Evolutionary conservation across 2,329 filamentous ascomycete species (phyloP).

Genomic region (Fusarium nematophilum): DNA sequence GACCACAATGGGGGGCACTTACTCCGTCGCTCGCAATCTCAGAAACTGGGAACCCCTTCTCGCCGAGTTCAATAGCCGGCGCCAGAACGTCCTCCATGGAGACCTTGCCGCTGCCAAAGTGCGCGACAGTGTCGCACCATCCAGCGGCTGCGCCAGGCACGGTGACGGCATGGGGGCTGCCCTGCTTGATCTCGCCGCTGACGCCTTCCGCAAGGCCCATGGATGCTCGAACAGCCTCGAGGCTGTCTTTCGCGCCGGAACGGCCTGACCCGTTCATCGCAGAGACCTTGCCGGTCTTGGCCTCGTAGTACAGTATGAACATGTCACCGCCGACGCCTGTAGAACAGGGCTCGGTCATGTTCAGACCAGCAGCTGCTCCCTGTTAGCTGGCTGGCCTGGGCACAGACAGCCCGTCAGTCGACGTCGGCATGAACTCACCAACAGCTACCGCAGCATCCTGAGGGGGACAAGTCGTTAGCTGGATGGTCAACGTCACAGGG

Average conservation of each 20-base stretch:
- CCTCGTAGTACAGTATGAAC: slow-evolving; percentile 94
- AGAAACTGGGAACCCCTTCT: slow-evolving; percentile 90
- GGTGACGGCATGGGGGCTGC: slow-evolving; percentile 86
- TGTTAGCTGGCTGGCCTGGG: no score
- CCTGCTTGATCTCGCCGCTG: slow-evolving; percentile 71
- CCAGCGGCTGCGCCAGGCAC: slow-evolving; percentile 92
- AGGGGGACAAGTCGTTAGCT: no score
- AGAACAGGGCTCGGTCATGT: slow-evolving; percentile 91
- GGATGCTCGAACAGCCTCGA: slow-evolving; percentile 76
- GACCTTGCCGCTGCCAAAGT: slow-evolving; percentile 89
- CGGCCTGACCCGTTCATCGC: slow-evolving; percentile 96
- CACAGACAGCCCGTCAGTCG: no score
- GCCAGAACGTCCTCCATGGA: slow-evolving; percentile 79
- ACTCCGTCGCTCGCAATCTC: no score
- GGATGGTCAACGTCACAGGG: no score
- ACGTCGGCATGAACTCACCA: no score
- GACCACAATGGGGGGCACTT: slow-evolving; percentile 74
- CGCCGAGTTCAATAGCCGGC: slow-evolving; percentile 86
- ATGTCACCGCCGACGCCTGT: slow-evolving; percentile 98
- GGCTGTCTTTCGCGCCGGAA: slow-evolving; percentile 73
- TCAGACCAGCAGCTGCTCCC: slow-evolving; percentile 87
- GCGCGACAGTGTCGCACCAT: slow-evolving; percentile 89
- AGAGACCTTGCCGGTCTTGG: slow-evolving; percentile 81
- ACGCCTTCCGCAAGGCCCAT: slow-evolving; percentile 72
- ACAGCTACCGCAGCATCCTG: no score